These are phyloP conservation scores for Phyllostachys edulis DNA, from an alignment of 176 grass and related monocot genomes.

Conservation along the genomic window DNA sequence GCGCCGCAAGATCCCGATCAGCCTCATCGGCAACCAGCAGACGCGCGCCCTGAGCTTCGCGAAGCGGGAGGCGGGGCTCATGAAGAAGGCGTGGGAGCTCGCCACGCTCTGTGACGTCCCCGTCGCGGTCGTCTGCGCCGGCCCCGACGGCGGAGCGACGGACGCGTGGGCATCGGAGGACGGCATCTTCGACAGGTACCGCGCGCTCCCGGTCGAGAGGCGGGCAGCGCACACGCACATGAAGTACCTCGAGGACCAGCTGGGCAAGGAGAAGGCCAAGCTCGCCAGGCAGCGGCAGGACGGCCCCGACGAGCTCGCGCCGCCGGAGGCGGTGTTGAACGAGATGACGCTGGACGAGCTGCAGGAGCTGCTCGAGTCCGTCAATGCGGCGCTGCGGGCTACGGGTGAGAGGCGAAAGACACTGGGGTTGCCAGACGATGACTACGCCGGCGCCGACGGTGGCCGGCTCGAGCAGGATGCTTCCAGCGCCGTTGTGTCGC, in stretches of 20 bases:
- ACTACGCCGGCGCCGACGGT: neutral
- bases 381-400: constrained; percentile 19
- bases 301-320: neutral
- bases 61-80: neutral
- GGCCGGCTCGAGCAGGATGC: neutral
- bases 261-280: constrained; percentile 13
- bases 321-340: neutral
- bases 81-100: constrained; percentile 23
- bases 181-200: constrained; percentile 36
- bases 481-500: neutral
- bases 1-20: constrained; percentile 1
- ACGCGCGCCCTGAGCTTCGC: neutral
- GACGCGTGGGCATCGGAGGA: neutral
- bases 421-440: neutral
- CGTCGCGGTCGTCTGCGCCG: constrained; percentile 29
- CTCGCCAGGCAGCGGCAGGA: constrained; percentile 9
- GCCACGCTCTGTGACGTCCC: constrained; percentile 18
- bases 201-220: constrained; percentile 2
- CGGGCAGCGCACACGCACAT: constrained; percentile 23
- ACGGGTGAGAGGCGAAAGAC: neutral
- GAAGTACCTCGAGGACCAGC: neutral
- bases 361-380: constrained; percentile 3
- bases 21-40: neutral
- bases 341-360: neutral
- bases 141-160: neutral